These are phyloP conservation scores for Blastocystis sp. DNA, from an alignment of 352 stramenopile species.

Conservation along the genomic window DNA sequence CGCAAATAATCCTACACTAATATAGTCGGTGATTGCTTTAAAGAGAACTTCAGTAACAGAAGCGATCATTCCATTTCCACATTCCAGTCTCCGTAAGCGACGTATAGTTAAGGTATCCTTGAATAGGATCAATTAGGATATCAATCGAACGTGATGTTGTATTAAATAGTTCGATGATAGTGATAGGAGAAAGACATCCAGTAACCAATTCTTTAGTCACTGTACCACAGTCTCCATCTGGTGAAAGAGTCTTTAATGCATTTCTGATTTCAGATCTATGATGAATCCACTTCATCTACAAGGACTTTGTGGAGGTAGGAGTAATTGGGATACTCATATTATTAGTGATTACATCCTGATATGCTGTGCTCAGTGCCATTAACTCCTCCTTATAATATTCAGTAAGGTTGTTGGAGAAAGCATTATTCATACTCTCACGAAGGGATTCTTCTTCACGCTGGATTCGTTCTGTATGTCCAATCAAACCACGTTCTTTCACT, in stretches of 20 bases:
- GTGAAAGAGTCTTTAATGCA: background rate
- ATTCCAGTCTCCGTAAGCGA: slow-evolving; percentile 16
- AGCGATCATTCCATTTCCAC: background rate
- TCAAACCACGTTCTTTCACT: slow-evolving; percentile 1
- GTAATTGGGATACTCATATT: slow-evolving; percentile 1
- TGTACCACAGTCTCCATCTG: background rate
- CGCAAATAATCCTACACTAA: background rate
- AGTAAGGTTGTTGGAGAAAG: background rate
- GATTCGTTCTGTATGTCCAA: slow-evolving; percentile 39
- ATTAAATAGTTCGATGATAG: slow-evolving; percentile 43
- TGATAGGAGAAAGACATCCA: background rate
- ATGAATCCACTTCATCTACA: too few species aligned
- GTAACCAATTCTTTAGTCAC: slow-evolving; percentile 37
- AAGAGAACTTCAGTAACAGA: slow-evolving; percentile 36
- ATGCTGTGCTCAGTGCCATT: background rate
- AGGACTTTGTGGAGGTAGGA: background rate
- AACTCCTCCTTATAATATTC: slow-evolving; percentile 40
- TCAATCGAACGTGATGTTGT: background rate
- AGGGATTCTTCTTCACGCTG: slow-evolving; percentile 12
- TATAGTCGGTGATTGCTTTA: slow-evolving; percentile 31
- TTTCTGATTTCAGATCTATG: background rate
- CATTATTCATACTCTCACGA: slow-evolving; percentile 1
- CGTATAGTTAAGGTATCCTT: background rate
- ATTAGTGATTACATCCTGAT: slow-evolving; percentile 2
- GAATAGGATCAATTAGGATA: background rate